Conservation (phyloP, 148 eudicot species). For the Cornus kousa region DNA sequence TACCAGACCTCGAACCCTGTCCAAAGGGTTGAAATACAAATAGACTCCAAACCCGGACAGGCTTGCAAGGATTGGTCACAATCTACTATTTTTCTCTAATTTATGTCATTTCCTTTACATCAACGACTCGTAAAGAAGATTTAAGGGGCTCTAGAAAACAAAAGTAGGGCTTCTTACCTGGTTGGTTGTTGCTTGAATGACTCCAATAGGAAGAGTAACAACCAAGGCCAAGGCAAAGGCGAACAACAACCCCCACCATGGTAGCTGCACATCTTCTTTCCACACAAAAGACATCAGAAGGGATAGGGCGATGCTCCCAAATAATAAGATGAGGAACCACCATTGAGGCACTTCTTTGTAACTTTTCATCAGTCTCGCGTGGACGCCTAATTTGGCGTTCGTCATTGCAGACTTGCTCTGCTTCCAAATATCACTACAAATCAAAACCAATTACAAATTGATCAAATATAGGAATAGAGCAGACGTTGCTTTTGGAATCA, state of each 20-base stretch:
- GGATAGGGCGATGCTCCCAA: constrained; percentile 62
- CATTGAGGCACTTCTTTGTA: constrained; percentile 93
- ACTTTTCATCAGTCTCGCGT: constrained; percentile 77
- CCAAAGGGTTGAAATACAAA: too few relatives aligned
- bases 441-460: neutral
- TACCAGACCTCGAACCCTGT: too few relatives aligned
- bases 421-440: constrained; percentile 82
- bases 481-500: too few relatives aligned
- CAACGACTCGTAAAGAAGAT: neutral
- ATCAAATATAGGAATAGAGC: neutral
- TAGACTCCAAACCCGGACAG: too few relatives aligned
- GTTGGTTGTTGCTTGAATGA: constrained; percentile 98
- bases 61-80: neutral
- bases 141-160: neutral
- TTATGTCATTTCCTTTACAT: neutral
- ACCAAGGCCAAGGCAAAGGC: constrained; percentile 82
- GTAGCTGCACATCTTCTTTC: constrained; percentile 93
- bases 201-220: constrained; percentile 95
- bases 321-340: constrained; percentile 72
- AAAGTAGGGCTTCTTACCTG: constrained; percentile 46
- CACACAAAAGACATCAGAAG: constrained; percentile 79
- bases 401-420: constrained; percentile 79
- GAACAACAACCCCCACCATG: constrained; percentile 98
- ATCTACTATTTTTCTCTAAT: neutral
- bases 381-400: constrained; percentile 70